Percentiles rank a stretch among this genome's conserved stretches.
Conservation (phyloP, 2,329 filamentous ascomycete species). For the Aspergillus fructus region DNA sequence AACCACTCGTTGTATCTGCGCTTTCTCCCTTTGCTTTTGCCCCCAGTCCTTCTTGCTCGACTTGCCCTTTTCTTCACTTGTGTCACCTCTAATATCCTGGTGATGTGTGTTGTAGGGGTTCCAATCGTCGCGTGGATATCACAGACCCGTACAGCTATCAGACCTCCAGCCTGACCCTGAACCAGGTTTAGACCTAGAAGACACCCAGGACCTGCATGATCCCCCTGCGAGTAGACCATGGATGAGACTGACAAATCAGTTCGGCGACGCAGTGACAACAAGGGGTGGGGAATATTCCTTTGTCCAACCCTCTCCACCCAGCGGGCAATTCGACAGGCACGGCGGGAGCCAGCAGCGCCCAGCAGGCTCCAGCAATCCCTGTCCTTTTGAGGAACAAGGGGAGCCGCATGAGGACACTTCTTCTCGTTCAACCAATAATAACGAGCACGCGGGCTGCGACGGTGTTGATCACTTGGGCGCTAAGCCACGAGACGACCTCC, state of each 20-base stretch:
- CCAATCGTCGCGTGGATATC: conserved; percentile 27
- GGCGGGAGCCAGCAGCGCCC: conserved; percentile 3
- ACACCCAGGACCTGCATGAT: conserved; percentile 3
- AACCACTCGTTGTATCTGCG: not conserved
- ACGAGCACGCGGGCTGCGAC: not conserved
- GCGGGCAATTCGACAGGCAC: not conserved
- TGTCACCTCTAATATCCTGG: conserved; percentile 31
- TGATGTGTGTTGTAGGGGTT: conserved; percentile 29
- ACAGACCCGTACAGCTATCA: conserved; percentile 24
- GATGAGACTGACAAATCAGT: not conserved
- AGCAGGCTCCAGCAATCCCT: conserved; percentile 6
- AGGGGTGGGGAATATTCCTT: conserved; percentile 3
- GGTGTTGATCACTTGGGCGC: conserved; percentile 10
- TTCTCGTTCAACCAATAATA: conserved; percentile 7
- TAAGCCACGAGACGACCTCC: conserved; percentile 1
- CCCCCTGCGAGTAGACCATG: conserved; percentile 7
- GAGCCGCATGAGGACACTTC: conserved; percentile 2
- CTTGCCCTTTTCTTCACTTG: conserved; percentile 1
- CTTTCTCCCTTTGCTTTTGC: not conserved
- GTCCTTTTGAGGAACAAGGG: conserved; percentile 5
- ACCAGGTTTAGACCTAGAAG: conserved; percentile 20
- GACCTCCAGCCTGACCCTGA: conserved; percentile 17
- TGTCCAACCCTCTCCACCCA: not conserved
- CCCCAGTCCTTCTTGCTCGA: not conserved
- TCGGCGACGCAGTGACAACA: not conserved